Percentiles rank a stretch among this genome's conserved stretches.
Conservation (phyloP, 441 rosid genomes). For the Populus trichocarpa region DNA sequence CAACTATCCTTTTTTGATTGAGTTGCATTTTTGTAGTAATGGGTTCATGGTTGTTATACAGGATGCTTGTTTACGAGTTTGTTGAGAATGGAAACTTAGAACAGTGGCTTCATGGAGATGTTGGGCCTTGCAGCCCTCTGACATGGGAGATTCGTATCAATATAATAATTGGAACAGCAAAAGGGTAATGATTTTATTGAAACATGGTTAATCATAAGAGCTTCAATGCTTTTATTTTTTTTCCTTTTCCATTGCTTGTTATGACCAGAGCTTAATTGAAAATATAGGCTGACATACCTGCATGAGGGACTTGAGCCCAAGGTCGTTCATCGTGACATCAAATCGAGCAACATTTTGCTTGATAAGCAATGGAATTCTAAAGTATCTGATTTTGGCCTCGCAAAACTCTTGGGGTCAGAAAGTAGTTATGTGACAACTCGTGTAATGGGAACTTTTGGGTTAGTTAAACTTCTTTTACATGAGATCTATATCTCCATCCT, state of each 20-base stretch:
- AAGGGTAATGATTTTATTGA: slow-evolving; percentile 35
- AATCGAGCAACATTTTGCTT: slow-evolving; percentile 62
- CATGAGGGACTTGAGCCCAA: slow-evolving; percentile 73
- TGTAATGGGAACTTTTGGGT: slow-evolving; percentile 83
- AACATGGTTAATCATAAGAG: background rate
- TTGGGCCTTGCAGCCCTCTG: slow-evolving; percentile 61
- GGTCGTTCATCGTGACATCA: slow-evolving; percentile 67
- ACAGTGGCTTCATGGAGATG: slow-evolving; percentile 72
- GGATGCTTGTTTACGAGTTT: slow-evolving; percentile 75
- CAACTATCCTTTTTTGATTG: background rate
- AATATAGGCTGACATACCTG: slow-evolving; percentile 49
- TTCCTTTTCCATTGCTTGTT: background rate
- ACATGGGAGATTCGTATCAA: slow-evolving; percentile 71
- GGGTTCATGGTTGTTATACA: slow-evolving; percentile 8
- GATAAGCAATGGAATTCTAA: slow-evolving; percentile 64
- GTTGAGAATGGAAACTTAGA: slow-evolving; percentile 65
- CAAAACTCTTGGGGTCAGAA: slow-evolving; percentile 64
- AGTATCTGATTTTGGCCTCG: slow-evolving; percentile 72
- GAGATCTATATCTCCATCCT: background rate
- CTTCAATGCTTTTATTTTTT: background rate
- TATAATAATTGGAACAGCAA: slow-evolving; percentile 57
- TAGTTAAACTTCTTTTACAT: slow-evolving; percentile 13
- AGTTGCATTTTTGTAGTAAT: background rate
- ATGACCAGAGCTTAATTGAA: slow-evolving; percentile 3
- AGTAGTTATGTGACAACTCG: slow-evolving; percentile 65